Evolutionary conservation across 1,284 basidiomycete species (phyloP).

Genomic region (Fistulinella cinereoalba): DNA sequence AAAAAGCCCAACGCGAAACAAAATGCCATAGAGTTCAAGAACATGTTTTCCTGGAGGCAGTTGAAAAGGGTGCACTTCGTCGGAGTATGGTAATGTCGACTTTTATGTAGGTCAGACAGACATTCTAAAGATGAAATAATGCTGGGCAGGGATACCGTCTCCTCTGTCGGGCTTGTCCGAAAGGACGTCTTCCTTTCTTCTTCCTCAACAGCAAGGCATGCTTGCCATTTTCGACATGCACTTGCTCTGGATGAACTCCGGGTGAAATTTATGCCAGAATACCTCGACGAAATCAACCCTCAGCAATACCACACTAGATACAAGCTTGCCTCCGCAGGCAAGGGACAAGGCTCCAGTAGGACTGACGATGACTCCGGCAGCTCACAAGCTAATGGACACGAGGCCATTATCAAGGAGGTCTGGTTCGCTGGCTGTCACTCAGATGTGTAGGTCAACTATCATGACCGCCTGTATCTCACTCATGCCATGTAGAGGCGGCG

Average conservation of each 20-base stretch:
- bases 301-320: too few species aligned
- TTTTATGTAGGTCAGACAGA: too few species aligned
- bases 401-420: conserved; percentile 19
- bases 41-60: conserved; percentile 18
- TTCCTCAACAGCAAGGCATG: too few species aligned
- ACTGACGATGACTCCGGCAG: too few species aligned
- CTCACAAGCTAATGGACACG: too few species aligned
- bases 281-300: conserved; percentile 16
- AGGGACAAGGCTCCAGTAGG: too few species aligned
- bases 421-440: too few species aligned
- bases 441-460: conserved; percentile 22
- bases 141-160: conserved; percentile 22
- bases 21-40: conserved; percentile 19
- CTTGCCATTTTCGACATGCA: conserved; percentile 24
- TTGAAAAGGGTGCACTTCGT: too few species aligned
- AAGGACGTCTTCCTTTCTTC: conserved; percentile 22
- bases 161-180: conserved; percentile 30
- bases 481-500: conserved; percentile 16
- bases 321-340: too few species aligned
- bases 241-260: too few species aligned
- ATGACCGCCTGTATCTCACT: neutral
- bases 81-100: conserved; percentile 29
- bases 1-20: conserved; percentile 7
- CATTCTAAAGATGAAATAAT: too few species aligned
- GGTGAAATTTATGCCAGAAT: conserved; percentile 38